Base-by-base conservation (phyloP, 805 yeast genomes). In the Metschnikowia peoriensis region DNA sequence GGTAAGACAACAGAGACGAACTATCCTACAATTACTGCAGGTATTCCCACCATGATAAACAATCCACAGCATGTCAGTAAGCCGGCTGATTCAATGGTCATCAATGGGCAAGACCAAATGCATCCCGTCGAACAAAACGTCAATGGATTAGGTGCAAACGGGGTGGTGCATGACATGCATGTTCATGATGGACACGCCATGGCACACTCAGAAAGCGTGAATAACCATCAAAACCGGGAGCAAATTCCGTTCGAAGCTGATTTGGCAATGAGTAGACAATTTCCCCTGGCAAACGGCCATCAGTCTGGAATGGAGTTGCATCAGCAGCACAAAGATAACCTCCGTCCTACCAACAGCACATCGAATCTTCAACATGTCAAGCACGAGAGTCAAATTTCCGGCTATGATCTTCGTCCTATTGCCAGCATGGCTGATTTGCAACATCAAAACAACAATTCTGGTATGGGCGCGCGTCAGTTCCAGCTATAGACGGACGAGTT, bases 41-140 rank as follows among this genome's bases (percentile, higher is more conserved):
- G 76, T 6, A 66, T 73, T 7, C 77, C 77, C 5, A 71, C 77
- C 12, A 70, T 73, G n/a, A 56, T 71, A 44, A 61, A 67, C 51
- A 53, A 52, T 38, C 29, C 46, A 11, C 46, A 15, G 16, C 46
- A 35, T 4, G 29, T 37, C 16, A 28, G 14, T 5, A 46, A 46
- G 29, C 41, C 40, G 11, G 27, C 46, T 22, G 51, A 28, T 2
- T 38, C 41, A 15, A 40, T 44, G 37, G 27, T 41, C 15, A 49
- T 49, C 46, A 49, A 40, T n/a, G 41, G 41, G 7, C 52, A 49
- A 40, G 49, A 35, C 1, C 49, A 40, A 15, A 40, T 49, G 17
- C 41, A 34, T 8, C 38, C 45, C 12, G 17, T 35, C 27, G 44
- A 37, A 10, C 53, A 50, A 7, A n/a, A 15, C n/a, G 43, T 34